Percentiles rank a stretch among this genome's conserved stretches.
Evolutionary conservation across 164 flowering plant genomes (phyloP).

Genomic region (Pachysandra terminalis): DNA sequence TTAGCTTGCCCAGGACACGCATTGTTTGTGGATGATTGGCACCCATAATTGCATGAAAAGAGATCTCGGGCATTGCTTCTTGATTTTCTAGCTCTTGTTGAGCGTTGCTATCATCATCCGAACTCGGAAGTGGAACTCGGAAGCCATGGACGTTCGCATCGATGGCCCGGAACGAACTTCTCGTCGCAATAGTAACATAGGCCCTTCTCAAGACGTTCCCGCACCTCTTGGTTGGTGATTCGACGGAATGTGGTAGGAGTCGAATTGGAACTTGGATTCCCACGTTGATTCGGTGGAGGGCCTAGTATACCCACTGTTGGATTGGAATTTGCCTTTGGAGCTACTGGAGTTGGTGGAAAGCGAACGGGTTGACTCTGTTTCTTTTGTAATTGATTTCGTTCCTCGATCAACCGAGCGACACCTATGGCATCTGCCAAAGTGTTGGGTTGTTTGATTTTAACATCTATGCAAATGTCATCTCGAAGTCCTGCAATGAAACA

Average conservation of each 20-base stretch:
- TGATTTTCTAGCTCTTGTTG: background rate
- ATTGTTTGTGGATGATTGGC: too few relatives aligned
- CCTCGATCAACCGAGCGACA: too few relatives aligned
- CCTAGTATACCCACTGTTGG: constrained; percentile 3
- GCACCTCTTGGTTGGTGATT: constrained; percentile 12
- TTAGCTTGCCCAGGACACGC: too few relatives aligned
- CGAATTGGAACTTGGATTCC: background rate
- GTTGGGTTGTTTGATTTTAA: too few relatives aligned
- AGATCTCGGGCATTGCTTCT: too few relatives aligned
- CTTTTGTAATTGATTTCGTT: background rate
- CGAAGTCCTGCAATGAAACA: too few relatives aligned
- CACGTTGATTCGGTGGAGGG: background rate
- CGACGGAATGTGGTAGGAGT: background rate
- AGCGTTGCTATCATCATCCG: background rate
- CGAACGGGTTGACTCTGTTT: background rate
- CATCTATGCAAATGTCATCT: too few relatives aligned
- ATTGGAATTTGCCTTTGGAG: background rate
- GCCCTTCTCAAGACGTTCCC: constrained; percentile 9
- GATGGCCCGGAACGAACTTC: constrained; percentile 8
- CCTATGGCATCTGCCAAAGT: constrained; percentile 6
- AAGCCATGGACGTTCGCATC: constrained; percentile 8
- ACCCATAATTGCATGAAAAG: too few relatives aligned
- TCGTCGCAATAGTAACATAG: constrained; percentile 14
- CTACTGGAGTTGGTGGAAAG: background rate
- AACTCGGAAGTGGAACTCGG: background rate